These are phyloP conservation scores for Cordyceps militaris DNA, from an alignment of 2,329 filamentous ascomycete species.

Conservation along the genomic window DNA sequence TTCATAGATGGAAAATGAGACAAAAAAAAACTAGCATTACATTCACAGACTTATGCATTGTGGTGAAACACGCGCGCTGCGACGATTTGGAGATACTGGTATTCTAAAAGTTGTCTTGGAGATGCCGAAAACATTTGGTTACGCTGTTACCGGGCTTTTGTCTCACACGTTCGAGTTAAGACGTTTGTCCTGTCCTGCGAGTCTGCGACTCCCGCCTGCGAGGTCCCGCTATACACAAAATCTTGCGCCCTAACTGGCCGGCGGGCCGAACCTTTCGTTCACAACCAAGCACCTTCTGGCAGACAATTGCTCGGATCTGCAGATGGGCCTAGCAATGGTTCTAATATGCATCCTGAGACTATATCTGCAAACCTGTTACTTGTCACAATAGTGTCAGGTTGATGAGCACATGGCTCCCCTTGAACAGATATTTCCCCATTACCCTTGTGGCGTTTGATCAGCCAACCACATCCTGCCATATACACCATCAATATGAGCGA, in stretches of 20 bases:
- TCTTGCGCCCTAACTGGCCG: background rate
- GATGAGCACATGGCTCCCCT: background rate
- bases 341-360: background rate
- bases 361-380: background rate
- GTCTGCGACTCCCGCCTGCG: background rate
- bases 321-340: background rate
- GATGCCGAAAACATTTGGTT: too few species aligned
- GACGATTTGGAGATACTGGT: background rate
- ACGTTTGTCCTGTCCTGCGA: background rate
- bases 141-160: background rate
- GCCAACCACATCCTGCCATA: background rate
- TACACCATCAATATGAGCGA: conserved; percentile 29
- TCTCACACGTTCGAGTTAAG: background rate
- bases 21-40: conserved; percentile 6
- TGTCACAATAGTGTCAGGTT: background rate
- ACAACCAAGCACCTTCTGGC: background rate
- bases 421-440: background rate
- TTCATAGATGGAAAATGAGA: conserved; percentile 14
- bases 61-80: background rate
- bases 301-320: background rate
- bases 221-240: conserved; percentile 1
- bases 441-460: background rate
- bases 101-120: background rate
- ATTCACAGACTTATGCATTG: background rate
- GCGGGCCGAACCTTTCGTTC: background rate